These are phyloP conservation scores for Neurospora sp. DNA, from an alignment of 495 filamentous ascomycete genomes.

Conservation along the genomic window DNA sequence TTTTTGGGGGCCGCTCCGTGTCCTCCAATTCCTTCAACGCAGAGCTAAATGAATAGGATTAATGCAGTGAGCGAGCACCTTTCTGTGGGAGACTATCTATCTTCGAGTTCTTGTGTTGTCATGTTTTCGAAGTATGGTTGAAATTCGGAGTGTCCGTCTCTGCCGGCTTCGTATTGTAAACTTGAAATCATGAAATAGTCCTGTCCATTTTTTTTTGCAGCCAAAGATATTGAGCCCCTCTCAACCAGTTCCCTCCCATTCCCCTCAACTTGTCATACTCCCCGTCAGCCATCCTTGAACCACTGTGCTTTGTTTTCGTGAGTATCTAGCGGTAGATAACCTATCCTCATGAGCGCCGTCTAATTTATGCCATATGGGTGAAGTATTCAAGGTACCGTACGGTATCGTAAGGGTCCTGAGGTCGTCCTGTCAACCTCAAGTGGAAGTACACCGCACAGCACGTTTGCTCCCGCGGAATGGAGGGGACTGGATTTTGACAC, in stretches of 20 bases:
- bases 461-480: too few relatives aligned
- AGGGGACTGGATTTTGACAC: background rate
- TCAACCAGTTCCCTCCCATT: background rate
- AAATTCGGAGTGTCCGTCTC: background rate
- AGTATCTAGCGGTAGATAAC: background rate
- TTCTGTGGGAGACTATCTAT: background rate
- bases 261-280: background rate
- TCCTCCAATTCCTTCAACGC: background rate
- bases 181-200: background rate
- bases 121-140: background rate
- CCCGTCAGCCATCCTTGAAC: background rate
- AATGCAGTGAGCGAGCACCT: background rate
- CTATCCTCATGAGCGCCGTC: background rate
- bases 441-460: too few relatives aligned
- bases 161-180: background rate
- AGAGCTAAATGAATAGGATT: background rate
- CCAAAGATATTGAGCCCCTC: background rate
- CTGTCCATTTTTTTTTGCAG: background rate
- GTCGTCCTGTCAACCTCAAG: background rate
- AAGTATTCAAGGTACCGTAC: background rate
- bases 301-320: background rate
- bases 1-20: background rate
- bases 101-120: background rate
- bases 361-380: background rate
- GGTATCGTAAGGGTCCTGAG: background rate